Percentiles rank a stretch among this genome's conserved stretches.
phyloP scores from a whole-genome alignment of 345 rosid genomes.

The Populus nigra region DNA sequence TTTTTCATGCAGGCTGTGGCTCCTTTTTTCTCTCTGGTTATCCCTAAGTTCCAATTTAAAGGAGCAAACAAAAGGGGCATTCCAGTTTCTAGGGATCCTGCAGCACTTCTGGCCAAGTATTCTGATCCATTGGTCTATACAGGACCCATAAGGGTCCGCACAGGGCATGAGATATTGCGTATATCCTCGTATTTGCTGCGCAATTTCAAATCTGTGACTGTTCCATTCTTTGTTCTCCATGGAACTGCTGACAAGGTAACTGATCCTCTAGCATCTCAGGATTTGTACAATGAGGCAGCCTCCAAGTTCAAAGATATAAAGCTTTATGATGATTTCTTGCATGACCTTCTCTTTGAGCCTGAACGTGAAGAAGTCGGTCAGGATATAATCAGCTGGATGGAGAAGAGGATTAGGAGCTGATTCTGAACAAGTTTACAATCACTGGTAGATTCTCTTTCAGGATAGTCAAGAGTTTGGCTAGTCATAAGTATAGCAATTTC shows the following conservation, averaged over 20 bases:
- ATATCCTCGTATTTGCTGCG: slow-evolving; percentile 69
- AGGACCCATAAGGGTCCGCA: slow-evolving; percentile 93
- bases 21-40: slow-evolving; percentile 79
- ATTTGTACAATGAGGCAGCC: slow-evolving; percentile 72
- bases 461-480: not conserved
- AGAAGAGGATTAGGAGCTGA: slow-evolving; percentile 46
- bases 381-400: slow-evolving; percentile 89
- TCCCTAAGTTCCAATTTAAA: slow-evolving; percentile 82
- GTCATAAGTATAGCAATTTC: not conserved
- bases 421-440: not conserved
- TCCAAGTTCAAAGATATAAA: slow-evolving; percentile 78
- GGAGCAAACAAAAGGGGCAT: slow-evolving; percentile 98
- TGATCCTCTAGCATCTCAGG: slow-evolving; percentile 87
- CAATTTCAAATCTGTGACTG: slow-evolving; percentile 59
- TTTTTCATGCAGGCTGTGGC: slow-evolving; percentile 68
- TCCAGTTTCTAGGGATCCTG: slow-evolving; percentile 95
- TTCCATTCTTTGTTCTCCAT: slow-evolving; percentile 91
- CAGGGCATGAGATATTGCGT: slow-evolving; percentile 89
- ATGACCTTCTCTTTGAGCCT: slow-evolving; percentile 90
- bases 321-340: slow-evolving; percentile 91
- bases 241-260: slow-evolving; percentile 92
- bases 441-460: slow-evolving; percentile 10
- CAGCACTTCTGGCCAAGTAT: slow-evolving; percentile 79
- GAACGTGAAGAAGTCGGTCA: slow-evolving; percentile 77
- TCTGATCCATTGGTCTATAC: slow-evolving; percentile 95